A percentile compares a stretch with the other conserved stretches of the same genome.
Evolutionary conservation across 106 monocot genomes (phyloP).

Genomic region (Apostasia shenzhenica): DNA sequence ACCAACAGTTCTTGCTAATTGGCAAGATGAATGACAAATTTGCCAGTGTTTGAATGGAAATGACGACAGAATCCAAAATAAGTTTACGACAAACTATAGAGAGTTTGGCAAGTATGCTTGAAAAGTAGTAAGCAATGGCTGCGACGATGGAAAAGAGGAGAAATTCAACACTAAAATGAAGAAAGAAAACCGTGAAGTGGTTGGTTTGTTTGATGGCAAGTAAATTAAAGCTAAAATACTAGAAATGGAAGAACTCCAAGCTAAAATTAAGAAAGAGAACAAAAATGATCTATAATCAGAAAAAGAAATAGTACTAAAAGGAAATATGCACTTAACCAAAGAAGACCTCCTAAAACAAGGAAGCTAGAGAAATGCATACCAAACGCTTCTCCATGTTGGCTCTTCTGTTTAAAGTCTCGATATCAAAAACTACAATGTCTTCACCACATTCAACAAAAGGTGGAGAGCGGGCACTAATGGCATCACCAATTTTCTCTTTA

Average conservation of each 20-base stretch:
- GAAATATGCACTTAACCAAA: neutral
- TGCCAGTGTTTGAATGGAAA: neutral
- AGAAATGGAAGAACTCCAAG: no score
- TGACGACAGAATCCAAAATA: neutral
- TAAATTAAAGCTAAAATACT: no score
- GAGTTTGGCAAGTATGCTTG: neutral
- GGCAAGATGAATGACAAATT: no score
- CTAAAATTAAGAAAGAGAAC: no score
- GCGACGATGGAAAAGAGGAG: neutral
- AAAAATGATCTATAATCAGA: neutral
- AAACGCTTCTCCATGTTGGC: slow-evolving; percentile 87
- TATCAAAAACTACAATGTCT: slow-evolving; percentile 15
- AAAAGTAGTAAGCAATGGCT: neutral
- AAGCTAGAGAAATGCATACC: slow-evolving; percentile 29
- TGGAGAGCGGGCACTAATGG: slow-evolving; percentile 38
- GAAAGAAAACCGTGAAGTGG: no score
- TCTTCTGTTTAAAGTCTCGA: slow-evolving; percentile 47
- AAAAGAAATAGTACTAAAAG: neutral
- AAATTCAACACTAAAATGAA: no score
- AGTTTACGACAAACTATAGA: neutral
- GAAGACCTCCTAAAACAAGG: neutral
- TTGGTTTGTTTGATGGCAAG: no score
- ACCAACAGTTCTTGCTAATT: no score
- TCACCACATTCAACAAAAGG: slow-evolving; percentile 14
- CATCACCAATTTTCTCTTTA: slow-evolving; percentile 69